Evolutionary conservation across 768 basidiomycete genomes (phyloP), one percentile per base, ranked within the genome.

Genomic region (Suillus bovinus): DNA sequence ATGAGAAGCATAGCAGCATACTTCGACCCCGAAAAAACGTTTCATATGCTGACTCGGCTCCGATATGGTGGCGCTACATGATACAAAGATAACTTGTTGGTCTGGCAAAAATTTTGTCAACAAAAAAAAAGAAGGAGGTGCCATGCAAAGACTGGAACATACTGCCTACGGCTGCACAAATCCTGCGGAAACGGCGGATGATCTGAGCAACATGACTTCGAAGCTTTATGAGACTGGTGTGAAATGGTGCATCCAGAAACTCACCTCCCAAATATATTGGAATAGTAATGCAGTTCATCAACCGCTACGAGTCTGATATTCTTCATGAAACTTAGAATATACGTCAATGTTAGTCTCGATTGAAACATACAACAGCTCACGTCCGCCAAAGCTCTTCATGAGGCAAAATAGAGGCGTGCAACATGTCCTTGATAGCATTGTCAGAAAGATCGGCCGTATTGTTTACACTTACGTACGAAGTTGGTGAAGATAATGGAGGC

Each of bases 401-500:
- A 0, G 94, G 93, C 1, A 96, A 77, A 61, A 96, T 89, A 0
- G 91, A 89, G 24, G 88, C 86, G 69, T 96, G 93, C 8, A 96
- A 78, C 79, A 86, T 95, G 66, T 95, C 93, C 91, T 93, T 62
- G 24, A 53, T 16, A 39, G 7, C 27, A 67, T 50, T 50, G 42
- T 39, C 24, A 24, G 16, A 47, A 41, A 56, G 11, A 2, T 27
- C 22, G 16, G 22, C 11, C 17, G 29, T 29, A 27, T n/a, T 24
- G 10, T 29, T 53, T 24, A 20, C n/a, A 16, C 11, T 17, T 14
- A 52, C 84, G n/a, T 67, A 90, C 91, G 67, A 94, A 94, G 70
- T 96, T 96, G 5, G 94, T 94, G 69, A 96, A 90, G 57, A 96
- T 89, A 27, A 94, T 84, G 0, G 90, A 91, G 0, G 88, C 87